phyloP scores from a whole-genome alignment of 2,329 filamentous ascomycete genomes.

The Nemania sp. region DNA sequence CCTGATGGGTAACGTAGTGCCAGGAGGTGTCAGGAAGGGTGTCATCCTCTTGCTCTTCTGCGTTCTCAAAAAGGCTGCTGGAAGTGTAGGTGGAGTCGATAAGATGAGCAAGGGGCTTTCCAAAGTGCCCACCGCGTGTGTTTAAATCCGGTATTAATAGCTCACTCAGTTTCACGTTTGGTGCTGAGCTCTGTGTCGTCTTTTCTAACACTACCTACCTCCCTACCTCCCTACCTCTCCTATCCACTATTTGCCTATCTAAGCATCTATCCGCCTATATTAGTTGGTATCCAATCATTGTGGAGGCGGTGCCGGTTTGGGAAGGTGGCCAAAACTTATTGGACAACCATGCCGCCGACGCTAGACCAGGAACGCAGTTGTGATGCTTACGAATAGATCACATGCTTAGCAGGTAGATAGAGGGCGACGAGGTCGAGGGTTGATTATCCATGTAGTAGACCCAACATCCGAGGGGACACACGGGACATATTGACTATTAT shows the following conservation, averaged over 20 bases:
- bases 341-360: too few species aligned
- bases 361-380: too few species aligned
- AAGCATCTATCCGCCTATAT: too few species aligned
- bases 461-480: too few species aligned
- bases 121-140: conserved; percentile 1
- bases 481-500: too few species aligned
- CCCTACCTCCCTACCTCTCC: neutral
- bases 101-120: conserved; percentile 6
- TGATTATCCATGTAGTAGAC: too few species aligned
- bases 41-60: neutral
- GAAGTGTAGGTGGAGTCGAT: conserved; percentile 12
- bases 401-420: too few species aligned
- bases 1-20: neutral
- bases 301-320: neutral
- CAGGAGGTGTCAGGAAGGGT: neutral
- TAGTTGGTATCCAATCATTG: neutral
- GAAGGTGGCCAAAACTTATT: neutral
- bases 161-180: conserved; percentile 17
- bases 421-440: too few species aligned
- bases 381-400: too few species aligned
- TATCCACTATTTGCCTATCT: neutral
- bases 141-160: conserved; percentile 14
- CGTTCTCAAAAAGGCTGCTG: conserved; percentile 22
- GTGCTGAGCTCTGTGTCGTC: neutral
- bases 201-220: conserved; percentile 1